Evolutionary conservation across 2,329 filamentous ascomycete genomes (phyloP).

Genomic region (Penicillium nordicum): DNA sequence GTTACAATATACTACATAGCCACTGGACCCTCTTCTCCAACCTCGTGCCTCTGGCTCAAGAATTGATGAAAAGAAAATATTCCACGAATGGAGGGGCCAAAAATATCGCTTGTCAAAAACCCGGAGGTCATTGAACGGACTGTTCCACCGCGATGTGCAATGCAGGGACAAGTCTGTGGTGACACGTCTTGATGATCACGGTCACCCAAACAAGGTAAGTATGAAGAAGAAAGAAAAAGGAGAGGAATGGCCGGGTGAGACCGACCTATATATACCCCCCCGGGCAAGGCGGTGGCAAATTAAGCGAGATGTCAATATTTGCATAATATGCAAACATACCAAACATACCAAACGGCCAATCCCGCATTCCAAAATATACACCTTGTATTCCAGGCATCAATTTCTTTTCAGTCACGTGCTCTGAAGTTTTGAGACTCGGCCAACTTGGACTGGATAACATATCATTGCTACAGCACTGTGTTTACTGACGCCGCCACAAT

Average conservation of each 20-base stretch:
- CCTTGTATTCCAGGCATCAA: conserved; percentile 15
- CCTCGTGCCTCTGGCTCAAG: conserved; percentile 28
- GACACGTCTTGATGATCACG: conserved; percentile 46
- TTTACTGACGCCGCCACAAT: conserved; percentile 33
- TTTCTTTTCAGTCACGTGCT: conserved; percentile 21
- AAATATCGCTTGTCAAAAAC: conserved; percentile 42
- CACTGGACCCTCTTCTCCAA: conserved; percentile 30
- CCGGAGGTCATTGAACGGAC: conserved; percentile 47
- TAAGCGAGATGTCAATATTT: conserved; percentile 27
- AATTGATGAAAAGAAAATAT: conserved; percentile 35
- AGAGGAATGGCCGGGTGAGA: conserved; percentile 21
- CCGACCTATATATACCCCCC: conserved; percentile 28
- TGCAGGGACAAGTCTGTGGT: conserved; percentile 52
- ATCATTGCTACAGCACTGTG: conserved; percentile 13
- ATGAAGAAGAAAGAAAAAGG: conserved; percentile 47
- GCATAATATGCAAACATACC: background rate
- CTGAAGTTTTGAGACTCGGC: conserved; percentile 33
- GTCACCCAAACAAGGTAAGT: conserved; percentile 51
- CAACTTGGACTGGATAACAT: conserved; percentile 10
- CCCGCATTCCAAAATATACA: background rate
- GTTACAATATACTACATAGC: too few relatives aligned
- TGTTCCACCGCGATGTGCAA: conserved; percentile 57
- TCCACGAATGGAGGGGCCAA: conserved; percentile 33
- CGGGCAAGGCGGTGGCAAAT: conserved; percentile 19
- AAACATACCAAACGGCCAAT: background rate